phyloP scores from a whole-genome alignment of 1,139 yeast genomes.

The Entelexis paramagnoliae region DNA sequence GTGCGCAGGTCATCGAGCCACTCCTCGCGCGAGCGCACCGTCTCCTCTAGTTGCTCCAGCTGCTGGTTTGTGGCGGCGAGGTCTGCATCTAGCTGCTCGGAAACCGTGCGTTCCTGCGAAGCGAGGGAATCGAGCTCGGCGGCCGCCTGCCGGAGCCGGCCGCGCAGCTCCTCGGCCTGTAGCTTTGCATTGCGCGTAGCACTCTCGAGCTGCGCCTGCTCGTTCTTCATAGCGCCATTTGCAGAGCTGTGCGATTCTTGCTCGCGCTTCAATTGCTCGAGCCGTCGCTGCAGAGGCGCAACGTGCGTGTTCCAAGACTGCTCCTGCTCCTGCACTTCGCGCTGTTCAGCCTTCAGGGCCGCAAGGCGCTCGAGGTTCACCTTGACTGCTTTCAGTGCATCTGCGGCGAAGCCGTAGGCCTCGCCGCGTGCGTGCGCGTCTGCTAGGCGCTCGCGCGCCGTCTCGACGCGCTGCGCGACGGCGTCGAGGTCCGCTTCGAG shows the following conservation, averaged over 20 bases:
- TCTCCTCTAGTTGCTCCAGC: neutral
- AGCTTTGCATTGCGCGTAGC: neutral
- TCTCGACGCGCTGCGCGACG: neutral
- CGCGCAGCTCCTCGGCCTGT: neutral
- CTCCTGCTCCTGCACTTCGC: neutral
- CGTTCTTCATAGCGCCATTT: neutral
- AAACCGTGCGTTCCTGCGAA: neutral
- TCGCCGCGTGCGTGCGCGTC: neutral
- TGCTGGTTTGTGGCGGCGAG: neutral
- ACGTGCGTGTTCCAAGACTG: neutral
- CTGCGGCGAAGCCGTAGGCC: neutral
- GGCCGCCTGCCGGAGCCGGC: neutral
- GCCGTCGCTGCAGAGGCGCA: neutral
- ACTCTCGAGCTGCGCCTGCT: neutral
- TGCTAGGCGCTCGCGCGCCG: neutral
- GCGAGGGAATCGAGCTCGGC: neutral
- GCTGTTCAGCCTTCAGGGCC: neutral
- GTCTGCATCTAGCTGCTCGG: neutral
- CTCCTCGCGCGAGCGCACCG: constrained; percentile 1
- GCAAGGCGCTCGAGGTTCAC: neutral
- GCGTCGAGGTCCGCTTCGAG: neutral
- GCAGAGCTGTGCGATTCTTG: neutral
- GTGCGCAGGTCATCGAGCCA: constrained; percentile 3
- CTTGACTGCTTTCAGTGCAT: neutral
- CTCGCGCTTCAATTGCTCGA: neutral